Base-by-base conservation (phyloP, 345 rosid species). In the Citrus glauca region DNA sequence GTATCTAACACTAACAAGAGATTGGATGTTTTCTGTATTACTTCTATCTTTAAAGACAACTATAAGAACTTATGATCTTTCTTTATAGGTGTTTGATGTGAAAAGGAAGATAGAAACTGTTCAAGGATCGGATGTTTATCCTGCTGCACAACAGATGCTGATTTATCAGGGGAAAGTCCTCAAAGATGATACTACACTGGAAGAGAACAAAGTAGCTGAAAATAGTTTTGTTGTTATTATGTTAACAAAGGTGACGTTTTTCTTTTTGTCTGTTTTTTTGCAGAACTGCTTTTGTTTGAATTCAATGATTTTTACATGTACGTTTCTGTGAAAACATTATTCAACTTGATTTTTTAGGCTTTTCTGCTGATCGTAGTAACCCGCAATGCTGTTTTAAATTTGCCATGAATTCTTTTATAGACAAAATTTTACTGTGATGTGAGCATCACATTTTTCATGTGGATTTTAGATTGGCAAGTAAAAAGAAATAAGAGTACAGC, bases 91-190 rank as follows among this genome's bases (percentile, higher is more conserved):
- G 77, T 72, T 86, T 65, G 97, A 91, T 82, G 94, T 95, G 60
- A 95, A 95, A 82, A 92, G 82, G 86, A 88, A 74, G 66, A 93
- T 93, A 77, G 97, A 93, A 87, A 81, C 84, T 64, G 80, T 78
- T 22, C 93, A 92, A 83, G 98, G 98, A 32, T 81, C 85, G 7
- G 89, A 82, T 78, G 81, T 84, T 71, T 95, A 89, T 78, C 97
- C 97, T 66, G 93, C 98, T 76, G 81, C 85, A 33, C 90, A 85
- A 40, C 95, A 78, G 78, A 91, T 95, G 95, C 97, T 95, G 62
- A 93, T 95, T 80, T 68, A 91, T 78, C 95, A 93, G 81, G 98
- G 98, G 50, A 93, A 89, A 80, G 95, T 95, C 55, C 97, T 95
- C 56, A 88, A 86, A 75, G 98, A 95, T 76, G 79, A 82, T 79